Conservation (phyloP, 257 asterid species). For the Ballota nigra region DNA sequence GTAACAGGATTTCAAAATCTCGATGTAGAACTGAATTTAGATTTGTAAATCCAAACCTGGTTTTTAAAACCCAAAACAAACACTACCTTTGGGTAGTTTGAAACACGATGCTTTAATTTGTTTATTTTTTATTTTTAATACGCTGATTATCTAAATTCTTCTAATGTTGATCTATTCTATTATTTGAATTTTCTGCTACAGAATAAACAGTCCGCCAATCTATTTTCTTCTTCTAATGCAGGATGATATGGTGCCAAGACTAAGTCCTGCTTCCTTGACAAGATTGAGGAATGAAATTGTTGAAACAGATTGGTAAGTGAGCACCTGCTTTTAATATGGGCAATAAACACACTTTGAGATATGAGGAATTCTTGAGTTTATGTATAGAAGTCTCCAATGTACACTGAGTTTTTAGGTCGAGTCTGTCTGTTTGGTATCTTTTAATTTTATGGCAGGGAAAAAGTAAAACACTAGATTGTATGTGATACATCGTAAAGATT, state of each 20-base stretch:
- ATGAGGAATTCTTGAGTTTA: neutral
- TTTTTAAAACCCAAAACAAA: neutral
- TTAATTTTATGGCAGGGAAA: neutral
- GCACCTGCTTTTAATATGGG: neutral
- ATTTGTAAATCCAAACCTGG: neutral
- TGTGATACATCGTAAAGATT: neutral
- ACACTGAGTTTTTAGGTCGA: no score
- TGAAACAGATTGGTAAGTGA: slow-evolving; percentile 90
- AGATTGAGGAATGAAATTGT: slow-evolving; percentile 91
- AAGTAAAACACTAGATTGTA: neutral
- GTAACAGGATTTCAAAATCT: neutral
- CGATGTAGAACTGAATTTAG: neutral
- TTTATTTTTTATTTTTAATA: neutral
- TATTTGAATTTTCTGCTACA: neutral
- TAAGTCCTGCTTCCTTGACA: slow-evolving; percentile 62
- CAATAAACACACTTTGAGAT: neutral
- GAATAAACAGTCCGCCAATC: slow-evolving; percentile 34
- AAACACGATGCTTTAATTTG: neutral
- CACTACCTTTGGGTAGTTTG: neutral
- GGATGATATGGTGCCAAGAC: slow-evolving; percentile 92
- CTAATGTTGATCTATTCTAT: neutral
- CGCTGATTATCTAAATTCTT: neutral
- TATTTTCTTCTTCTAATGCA: slow-evolving; percentile 28
- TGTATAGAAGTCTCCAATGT: neutral
- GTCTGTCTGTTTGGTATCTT: no score